Base-by-base conservation (phyloP, 148 eudicot genomes). In the Persicaria maculosa region DNA sequence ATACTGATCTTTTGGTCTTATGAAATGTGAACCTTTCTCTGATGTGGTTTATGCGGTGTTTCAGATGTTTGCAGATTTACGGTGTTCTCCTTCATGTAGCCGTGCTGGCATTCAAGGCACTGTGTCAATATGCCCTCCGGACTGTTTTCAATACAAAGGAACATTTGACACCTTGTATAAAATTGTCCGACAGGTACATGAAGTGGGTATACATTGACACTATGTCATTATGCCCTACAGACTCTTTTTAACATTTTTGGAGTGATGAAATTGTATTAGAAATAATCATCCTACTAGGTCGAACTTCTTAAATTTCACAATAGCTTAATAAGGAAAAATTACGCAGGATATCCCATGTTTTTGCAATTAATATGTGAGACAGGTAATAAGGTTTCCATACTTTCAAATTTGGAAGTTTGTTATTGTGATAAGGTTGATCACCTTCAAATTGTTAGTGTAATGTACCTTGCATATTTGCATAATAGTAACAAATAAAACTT, bases 61-160 rank as follows among this genome's bases (percentile, higher is more conserved):
- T 61, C 82, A 94, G 98, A 86, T 96, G 90, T 96, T 96, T 88
- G 95, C 99, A 47, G 99, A 96, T 80, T 86, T 96, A 74, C 85
- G 97, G 79, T 96, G 99, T 81, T 96, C 97, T 44, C 97, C 99
- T 11, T 81, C 97, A 10, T 96, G 99, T 71, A 75, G 86, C 0
- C 90, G 90, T 54, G 99, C 97, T 81, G 99, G 97, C 47, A 79
- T 92, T 75, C 97, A 92, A 74, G 99, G 99, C 69, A 96, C 99
- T 1, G 94, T 92, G 22, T 82, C 95, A 14, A 90, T 96, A 22
- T 96, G 99, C 77, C 99, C 99, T 22, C 94, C 97, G 31, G 99
- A 96, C 79, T 96, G 99, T 79, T 96, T 96, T 79, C 97, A 89
- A 48, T 96, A 96, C 79, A 92, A 92, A 82, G 97, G 99, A 74